A percentile compares a stretch with the other conserved stretches of the same genome.
These are phyloP conservation scores for Sindora glabra DNA, from an alignment of 306 rosid species.

Conservation along the genomic window DNA sequence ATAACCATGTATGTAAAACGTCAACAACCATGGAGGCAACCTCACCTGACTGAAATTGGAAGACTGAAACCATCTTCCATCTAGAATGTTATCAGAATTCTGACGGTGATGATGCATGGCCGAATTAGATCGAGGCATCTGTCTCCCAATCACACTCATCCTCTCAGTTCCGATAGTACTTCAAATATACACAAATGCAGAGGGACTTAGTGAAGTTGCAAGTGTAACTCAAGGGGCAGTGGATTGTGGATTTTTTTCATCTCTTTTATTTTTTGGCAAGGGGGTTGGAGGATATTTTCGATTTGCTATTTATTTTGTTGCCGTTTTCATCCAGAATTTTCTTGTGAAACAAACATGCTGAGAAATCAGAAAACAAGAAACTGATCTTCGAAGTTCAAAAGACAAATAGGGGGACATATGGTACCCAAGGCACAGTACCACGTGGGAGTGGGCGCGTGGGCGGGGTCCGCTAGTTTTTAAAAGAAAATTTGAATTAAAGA, in stretches of 20 bases:
- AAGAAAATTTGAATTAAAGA: too few relatives aligned
- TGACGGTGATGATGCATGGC: conserved; percentile 57
- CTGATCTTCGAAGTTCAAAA: conserved; percentile 39
- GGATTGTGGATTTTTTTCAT: too few relatives aligned
- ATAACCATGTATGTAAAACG: neutral
- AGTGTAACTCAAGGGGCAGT: too few relatives aligned
- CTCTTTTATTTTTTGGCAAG: too few relatives aligned
- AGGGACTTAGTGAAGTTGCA: too few relatives aligned
- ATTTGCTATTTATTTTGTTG: neutral
- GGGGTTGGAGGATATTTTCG: neutral
- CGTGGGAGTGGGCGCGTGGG: neutral
- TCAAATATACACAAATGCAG: too few relatives aligned
- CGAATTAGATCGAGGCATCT: conserved; percentile 53
- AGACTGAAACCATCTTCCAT: conserved; percentile 52
- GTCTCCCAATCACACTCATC: conserved; percentile 46
- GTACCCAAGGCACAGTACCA: neutral
- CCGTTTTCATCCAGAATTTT: neutral
- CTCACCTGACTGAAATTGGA: conserved; percentile 53
- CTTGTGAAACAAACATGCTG: conserved; percentile 13
- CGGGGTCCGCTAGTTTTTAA: conserved; percentile 5
- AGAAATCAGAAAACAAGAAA: conserved; percentile 2
- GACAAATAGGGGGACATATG: neutral
- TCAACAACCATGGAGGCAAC: neutral
- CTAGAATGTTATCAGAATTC: conserved; percentile 52
- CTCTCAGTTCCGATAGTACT: conserved; percentile 2